Conservation (phyloP, 768 basidiomycete species). For the Mycena sanguinolenta region DNA sequence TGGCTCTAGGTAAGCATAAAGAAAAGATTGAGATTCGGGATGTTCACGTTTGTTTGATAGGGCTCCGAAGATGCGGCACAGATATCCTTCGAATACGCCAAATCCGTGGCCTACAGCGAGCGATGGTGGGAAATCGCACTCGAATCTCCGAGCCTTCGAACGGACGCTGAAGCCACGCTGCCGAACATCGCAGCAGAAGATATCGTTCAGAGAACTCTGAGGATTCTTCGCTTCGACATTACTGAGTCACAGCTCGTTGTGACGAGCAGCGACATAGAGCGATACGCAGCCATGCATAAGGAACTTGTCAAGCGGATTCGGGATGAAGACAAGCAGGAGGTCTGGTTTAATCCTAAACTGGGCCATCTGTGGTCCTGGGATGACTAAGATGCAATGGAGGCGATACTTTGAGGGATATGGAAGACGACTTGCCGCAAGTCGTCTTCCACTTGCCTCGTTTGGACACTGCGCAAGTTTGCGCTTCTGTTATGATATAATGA, state of each 20-base stretch:
- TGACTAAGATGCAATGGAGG: too few relatives aligned
- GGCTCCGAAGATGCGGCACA: constrained; percentile 1
- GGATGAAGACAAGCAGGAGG: neutral
- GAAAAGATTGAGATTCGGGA: neutral
- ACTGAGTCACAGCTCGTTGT: neutral
- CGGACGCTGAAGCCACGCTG: neutral
- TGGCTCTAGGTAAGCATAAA: constrained; percentile 8
- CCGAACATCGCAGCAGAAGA: constrained; percentile 1
- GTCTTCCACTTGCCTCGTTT: too few relatives aligned
- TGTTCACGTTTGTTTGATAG: constrained; percentile 11
- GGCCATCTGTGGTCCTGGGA: too few relatives aligned
- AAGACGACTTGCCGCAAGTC: too few relatives aligned
- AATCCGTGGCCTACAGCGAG: neutral
- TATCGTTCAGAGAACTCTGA: neutral
- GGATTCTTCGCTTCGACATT: neutral
- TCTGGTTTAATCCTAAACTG: constrained; percentile 10
- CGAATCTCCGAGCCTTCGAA: neutral
- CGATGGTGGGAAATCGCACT: neutral
- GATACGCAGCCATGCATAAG: constrained; percentile 5
- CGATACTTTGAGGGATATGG: too few relatives aligned
- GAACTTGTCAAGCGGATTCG: neutral
- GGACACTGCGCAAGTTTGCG: too few relatives aligned
- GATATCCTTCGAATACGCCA: too few relatives aligned
- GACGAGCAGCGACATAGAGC: constrained; percentile 5
- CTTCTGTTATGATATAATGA: too few relatives aligned